A percentile compares a stretch with the other conserved stretches of the same genome.
These are phyloP conservation scores for Ettlia oleoabundans DNA, from an alignment of 139 green algal genomes.

Conservation along the genomic window DNA sequence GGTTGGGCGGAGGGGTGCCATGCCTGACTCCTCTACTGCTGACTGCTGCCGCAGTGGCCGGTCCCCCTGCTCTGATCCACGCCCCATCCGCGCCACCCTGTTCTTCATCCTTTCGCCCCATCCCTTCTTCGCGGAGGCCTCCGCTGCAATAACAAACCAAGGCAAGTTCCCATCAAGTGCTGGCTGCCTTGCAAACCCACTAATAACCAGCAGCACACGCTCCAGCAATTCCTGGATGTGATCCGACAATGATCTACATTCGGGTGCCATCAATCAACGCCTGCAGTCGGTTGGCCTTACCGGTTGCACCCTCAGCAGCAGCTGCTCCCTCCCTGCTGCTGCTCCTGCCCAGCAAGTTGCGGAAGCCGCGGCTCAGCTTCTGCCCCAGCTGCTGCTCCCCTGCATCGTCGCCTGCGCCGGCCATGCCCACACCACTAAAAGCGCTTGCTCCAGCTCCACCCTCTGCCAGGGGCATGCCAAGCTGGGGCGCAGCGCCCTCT, in stretches of 20 bases:
- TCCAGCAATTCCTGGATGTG: no score
- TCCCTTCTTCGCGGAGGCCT: neutral
- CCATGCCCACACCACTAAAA: no score
- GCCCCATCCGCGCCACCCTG: conserved; percentile 7
- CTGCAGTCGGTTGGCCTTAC: no score
- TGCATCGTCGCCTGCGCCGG: neutral
- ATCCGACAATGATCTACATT: no score
- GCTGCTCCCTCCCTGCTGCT: neutral
- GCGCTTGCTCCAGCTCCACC: no score
- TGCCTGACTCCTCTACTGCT: neutral
- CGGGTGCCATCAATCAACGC: neutral
- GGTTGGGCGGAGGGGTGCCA: neutral
- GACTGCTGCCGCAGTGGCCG: neutral
- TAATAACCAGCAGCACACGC: no score
- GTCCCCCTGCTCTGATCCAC: neutral
- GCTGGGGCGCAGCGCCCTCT: neutral
- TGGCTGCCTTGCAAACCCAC: no score
- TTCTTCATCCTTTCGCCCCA: conserved; percentile 13
- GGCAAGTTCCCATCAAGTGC: no score
- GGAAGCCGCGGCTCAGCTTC: conserved; percentile 13
- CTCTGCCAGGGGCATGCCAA: no score
- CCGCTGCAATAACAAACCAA: neutral
- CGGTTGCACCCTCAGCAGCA: no score
- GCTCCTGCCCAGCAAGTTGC: conserved; percentile 8
- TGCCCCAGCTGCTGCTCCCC: conserved; percentile 11